Percentiles rank a stretch among this genome's conserved stretches.
Evolutionary conservation across 345 rosid species (phyloP).

Genomic region (Eucalyptus rudis): DNA sequence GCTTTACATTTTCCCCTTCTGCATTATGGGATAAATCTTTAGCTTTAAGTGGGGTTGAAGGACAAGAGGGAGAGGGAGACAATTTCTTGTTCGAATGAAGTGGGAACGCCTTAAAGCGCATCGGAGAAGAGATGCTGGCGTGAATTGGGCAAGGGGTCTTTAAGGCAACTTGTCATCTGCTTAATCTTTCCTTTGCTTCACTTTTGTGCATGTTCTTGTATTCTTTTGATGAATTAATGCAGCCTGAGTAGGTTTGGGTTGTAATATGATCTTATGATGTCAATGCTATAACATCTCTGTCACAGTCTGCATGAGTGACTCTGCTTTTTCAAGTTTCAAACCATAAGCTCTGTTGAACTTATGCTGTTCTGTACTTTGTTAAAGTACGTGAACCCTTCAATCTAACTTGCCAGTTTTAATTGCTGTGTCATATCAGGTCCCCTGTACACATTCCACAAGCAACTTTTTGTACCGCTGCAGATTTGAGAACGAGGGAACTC

Average conservation of each 20-base stretch:
- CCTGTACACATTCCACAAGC: not conserved
- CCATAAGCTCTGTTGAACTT: not conserved
- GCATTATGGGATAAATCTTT: not conserved
- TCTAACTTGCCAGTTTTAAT: not conserved
- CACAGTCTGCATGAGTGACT: not conserved
- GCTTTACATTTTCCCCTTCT: not conserved
- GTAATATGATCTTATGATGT: not conserved
- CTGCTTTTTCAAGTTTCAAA: not conserved
- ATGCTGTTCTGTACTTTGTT: not conserved
- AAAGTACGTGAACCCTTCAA: not conserved
- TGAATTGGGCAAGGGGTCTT: not conserved
- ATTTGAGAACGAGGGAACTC: not conserved
- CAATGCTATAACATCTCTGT: not conserved
- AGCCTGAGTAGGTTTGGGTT: not conserved
- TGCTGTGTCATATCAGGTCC: not conserved
- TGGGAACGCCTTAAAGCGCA: not conserved
- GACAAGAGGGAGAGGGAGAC: not conserved
- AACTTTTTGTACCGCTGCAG: not conserved
- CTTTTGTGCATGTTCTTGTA: not conserved
- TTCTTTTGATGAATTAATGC: not conserved
- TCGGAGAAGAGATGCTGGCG: not conserved
- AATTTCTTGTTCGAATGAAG: not conserved
- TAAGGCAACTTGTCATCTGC: not conserved
- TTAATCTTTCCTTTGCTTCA: not conserved
- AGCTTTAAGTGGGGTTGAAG: not conserved